Conservation (phyloP, 2,329 filamentous ascomycete species). For the Pseudocercospora ulei region DNA sequence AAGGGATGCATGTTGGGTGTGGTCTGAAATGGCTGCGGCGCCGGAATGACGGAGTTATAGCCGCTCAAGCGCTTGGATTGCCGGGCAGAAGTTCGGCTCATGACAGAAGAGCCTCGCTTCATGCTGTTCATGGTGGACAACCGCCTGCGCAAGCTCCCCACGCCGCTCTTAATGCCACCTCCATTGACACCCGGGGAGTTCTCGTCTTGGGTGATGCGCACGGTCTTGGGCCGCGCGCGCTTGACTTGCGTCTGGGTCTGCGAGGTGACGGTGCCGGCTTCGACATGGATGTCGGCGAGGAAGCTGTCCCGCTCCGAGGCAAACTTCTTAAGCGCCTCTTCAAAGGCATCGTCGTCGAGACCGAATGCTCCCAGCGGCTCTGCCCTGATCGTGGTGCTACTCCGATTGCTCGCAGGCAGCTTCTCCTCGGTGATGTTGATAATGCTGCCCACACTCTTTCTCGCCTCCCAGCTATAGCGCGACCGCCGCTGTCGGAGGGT, state of each 20-base stretch:
- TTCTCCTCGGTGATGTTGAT: conserved; percentile 39
- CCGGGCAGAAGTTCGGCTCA: conserved; percentile 58
- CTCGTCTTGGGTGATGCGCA: conserved; percentile 70
- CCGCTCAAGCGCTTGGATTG: conserved; percentile 86
- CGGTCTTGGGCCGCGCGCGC: conserved; percentile 62
- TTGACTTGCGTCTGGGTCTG: conserved; percentile 40
- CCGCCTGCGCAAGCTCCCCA: conserved; percentile 80
- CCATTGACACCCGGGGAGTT: conserved; percentile 27
- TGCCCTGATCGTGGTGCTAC: conserved; percentile 53
- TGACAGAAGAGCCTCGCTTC: conserved; percentile 70
- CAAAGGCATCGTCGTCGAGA: conserved; percentile 63
- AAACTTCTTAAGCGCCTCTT: conserved; percentile 85
- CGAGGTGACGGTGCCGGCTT: conserved; percentile 59
- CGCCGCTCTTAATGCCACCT: conserved; percentile 49
- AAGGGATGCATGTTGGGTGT: conserved; percentile 93
- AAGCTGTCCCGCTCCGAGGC: conserved; percentile 91
- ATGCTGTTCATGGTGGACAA: conserved; percentile 96
- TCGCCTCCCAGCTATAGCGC: conserved; percentile 41
- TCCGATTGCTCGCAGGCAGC: conserved; percentile 52
- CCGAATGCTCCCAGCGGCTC: conserved; percentile 36
- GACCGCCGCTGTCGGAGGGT: conserved; percentile 33
- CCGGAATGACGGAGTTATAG: conserved; percentile 95
- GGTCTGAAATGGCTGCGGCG: conserved; percentile 77
- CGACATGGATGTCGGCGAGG: conserved; percentile 81
- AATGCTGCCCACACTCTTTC: conserved; percentile 46